phyloP scores from a whole-genome alignment of 805 yeast genomes.

The Candida sonorensis region DNA sequence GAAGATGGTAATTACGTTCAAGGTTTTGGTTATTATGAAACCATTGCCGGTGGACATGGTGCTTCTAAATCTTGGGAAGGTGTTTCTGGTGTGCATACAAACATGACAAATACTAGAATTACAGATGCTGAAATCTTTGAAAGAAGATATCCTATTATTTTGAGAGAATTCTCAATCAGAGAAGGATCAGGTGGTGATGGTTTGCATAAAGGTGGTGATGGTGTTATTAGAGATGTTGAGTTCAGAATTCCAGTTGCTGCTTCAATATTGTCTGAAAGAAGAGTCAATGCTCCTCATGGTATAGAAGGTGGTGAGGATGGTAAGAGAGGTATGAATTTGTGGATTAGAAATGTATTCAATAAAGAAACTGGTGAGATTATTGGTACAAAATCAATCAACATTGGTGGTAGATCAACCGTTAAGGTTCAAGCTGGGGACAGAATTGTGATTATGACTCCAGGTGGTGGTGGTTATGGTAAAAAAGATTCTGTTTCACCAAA shows the following conservation, averaged over 20 bases:
- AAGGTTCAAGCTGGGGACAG: conserved; percentile 56
- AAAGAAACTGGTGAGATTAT: conserved; percentile 22
- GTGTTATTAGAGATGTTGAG: conserved; percentile 79
- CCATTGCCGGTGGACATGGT: conserved; percentile 94
- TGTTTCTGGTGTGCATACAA: conserved; percentile 84
- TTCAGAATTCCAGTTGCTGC: conserved; percentile 67
- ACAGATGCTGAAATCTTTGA: conserved; percentile 90
- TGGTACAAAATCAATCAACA: conserved; percentile 35
- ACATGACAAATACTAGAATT: conserved; percentile 89
- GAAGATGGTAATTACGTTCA: conserved; percentile 42
- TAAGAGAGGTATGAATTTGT: conserved; percentile 57
- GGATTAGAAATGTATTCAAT: conserved; percentile 30
- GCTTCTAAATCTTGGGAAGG: conserved; percentile 84
- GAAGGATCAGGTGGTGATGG: conserved; percentile 78
- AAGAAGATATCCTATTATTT: conserved; percentile 76
- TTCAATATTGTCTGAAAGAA: conserved; percentile 79
- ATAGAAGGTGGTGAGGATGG: conserved; percentile 78
- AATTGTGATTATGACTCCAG: conserved; percentile 66
- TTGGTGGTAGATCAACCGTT: conserved; percentile 71
- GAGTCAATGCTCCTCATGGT: conserved; percentile 83
- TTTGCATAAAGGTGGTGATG: conserved; percentile 70
- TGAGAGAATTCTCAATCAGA: conserved; percentile 67
- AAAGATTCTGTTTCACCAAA: conserved; percentile 4
- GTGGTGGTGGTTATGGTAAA: conserved; percentile 77
- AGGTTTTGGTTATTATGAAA: conserved; percentile 89